Evolutionary conservation across 2,329 filamentous ascomycete genomes (phyloP), one percentile per base, ranked within the genome.

Genomic region (Penicillium verrucosum): DNA sequence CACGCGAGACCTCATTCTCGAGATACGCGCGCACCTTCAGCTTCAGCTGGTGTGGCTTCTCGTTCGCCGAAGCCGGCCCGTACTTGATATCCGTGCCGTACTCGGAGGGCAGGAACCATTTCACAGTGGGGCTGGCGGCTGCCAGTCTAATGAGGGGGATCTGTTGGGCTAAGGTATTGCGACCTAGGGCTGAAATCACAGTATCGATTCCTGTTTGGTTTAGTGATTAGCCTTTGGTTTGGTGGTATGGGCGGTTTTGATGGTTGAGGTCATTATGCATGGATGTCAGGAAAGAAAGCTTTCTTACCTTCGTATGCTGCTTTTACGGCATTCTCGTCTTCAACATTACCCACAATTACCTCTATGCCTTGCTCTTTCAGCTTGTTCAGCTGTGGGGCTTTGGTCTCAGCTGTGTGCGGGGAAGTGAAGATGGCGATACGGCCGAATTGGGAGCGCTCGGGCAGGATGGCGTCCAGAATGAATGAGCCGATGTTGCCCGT

Each of bases 31-130:
- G 80, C n/a, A 90, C 85, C 65, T 85, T 83, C 51, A 90, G 79
- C 70, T 90, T 90, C 54, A 79, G 73, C 73, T 90, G 87, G 67
- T 90, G 88, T 2, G 88, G 85, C 65, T 81, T 83, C 72, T 90
- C 88, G 9, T 73, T 63, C 2, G 78, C 77, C 14, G 85, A 88
- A 23, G 78, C 68, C 0, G 83, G 76, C 23, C 78, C 76, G 65
- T 88, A 86, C 67, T 86, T 85, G 45, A 85, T 82, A 65, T 86
- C 86, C 1, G 83, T 88, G 54, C 84, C 84, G 66, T 85, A 89
- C 68, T 89, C 86, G 8, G 83, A 87, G 0, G 87, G 86, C 60
- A 87, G 82, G 75, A 89, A 88, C 77, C 83, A 83, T 60, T 81
- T 79, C 32, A 89, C 81, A 25, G 73, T 78, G 2, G 74, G 69